phyloP scores from a whole-genome alignment of 1,139 yeast species.

The Saccharomyces hybrid region DNA sequence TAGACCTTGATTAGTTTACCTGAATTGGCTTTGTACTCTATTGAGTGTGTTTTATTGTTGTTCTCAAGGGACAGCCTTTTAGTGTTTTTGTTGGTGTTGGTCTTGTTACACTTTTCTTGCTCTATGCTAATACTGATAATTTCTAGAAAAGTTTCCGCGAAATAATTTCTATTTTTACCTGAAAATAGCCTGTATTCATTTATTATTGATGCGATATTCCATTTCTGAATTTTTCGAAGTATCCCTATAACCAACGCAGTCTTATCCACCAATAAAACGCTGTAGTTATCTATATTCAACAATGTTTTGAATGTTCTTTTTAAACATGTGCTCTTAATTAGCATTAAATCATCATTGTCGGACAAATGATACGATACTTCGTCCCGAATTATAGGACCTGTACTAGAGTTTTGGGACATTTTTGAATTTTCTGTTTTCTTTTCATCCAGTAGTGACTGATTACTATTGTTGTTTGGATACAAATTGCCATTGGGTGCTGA shows the following conservation, averaged over 20 bases:
- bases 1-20: constrained; percentile 17
- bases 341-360: constrained; percentile 60
- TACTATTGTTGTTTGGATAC: not conserved
- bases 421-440: not conserved
- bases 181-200: constrained; percentile 78
- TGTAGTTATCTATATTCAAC: constrained; percentile 58
- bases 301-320: constrained; percentile 52
- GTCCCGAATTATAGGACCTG: not conserved
- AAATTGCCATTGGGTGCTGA: not conserved
- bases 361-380: constrained; percentile 17
- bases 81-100: not conserved
- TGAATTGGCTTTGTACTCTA: not conserved
- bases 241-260: constrained; percentile 76
- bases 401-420: not conserved
- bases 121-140: constrained; percentile 50
- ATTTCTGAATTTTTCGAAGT: constrained; percentile 72
- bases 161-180: constrained; percentile 66
- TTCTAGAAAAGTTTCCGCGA: constrained; percentile 78
- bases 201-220: constrained; percentile 79
- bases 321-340: constrained; percentile 52
- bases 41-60: constrained; percentile 4
- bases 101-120: constrained; percentile 19
- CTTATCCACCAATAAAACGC: constrained; percentile 68
- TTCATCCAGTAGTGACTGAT: not conserved
- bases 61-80: not conserved